Evolutionary conservation across 2,329 filamentous ascomycete species (phyloP).

Genomic region (Cercospora zeina): DNA sequence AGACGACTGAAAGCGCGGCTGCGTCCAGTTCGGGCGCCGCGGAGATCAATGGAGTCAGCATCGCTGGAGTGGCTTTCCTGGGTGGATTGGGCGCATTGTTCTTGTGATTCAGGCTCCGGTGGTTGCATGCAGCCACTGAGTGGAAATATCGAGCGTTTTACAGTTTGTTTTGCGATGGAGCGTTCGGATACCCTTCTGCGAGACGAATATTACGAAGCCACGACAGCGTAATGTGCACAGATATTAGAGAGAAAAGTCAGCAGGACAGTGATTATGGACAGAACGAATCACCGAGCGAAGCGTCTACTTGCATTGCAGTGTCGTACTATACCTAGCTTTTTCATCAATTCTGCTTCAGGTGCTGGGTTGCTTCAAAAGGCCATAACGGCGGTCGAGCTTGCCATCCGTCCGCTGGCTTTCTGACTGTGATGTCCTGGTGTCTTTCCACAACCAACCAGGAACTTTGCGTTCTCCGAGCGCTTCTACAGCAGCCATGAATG

Average conservation of each 20-base stretch:
- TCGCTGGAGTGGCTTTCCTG: conserved; percentile 19
- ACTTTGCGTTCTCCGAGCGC: neutral
- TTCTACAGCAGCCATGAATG: neutral
- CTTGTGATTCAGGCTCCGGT: conserved; percentile 14
- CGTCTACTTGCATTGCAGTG: conserved; percentile 7
- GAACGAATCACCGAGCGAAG: neutral
- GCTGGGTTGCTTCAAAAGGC: conserved; percentile 10
- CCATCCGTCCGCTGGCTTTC: neutral
- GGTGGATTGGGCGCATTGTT: conserved; percentile 25
- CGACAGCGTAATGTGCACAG: conserved; percentile 6
- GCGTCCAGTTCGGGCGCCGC: conserved; percentile 15
- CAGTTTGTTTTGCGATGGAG: conserved; percentile 4
- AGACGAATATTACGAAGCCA: conserved; percentile 17
- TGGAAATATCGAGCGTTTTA: neutral
- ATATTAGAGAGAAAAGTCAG: neutral
- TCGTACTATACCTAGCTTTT: conserved; percentile 21
- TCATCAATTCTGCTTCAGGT: conserved; percentile 25
- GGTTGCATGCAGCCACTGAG: neutral
- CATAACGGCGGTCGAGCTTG: neutral
- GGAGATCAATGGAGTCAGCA: conserved; percentile 8
- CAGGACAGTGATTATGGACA: neutral
- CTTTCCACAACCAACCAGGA: neutral
- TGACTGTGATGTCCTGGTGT: neutral
- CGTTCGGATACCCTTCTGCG: conserved; percentile 24
- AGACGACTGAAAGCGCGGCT: conserved; percentile 2